These are phyloP conservation scores for Aegilops umbellulata DNA, from an alignment of 176 grass and related monocot species.

Conservation along the genomic window DNA sequence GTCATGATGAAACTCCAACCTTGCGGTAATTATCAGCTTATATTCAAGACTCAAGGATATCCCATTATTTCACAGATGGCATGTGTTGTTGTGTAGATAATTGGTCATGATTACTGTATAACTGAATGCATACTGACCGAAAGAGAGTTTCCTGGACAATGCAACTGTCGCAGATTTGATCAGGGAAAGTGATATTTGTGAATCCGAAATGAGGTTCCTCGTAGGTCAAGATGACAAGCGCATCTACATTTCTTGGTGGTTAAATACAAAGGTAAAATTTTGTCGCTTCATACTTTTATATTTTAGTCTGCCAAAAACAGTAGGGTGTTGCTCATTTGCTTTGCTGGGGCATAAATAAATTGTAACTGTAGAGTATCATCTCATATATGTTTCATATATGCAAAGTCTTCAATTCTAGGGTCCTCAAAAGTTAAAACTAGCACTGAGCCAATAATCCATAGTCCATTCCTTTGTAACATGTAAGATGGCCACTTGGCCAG, in stretches of 20 bases:
- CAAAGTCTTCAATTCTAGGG: background rate
- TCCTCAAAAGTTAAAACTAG: background rate
- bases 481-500: background rate
- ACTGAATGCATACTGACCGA: background rate
- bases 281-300: background rate
- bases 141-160: background rate
- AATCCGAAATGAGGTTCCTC: background rate
- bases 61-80: constrained; percentile 53
- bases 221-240: background rate
- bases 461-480: too few relatives aligned
- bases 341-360: background rate
- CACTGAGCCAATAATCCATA: too few relatives aligned
- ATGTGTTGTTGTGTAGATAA: constrained; percentile 50
- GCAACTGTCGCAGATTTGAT: background rate
- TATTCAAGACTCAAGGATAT: constrained; percentile 40
- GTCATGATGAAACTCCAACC: constrained; percentile 59
- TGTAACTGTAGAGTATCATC: background rate
- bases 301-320: background rate
- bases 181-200: background rate
- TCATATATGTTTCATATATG: background rate
- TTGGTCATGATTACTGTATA: background rate
- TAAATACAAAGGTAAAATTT: background rate
- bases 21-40: constrained; percentile 48
- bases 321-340: background rate
- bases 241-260: background rate